A percentile compares a stretch with the other conserved stretches of the same genome.
These are phyloP conservation scores for maize (Zea mays) DNA, from an alignment of 176 grass and related monocot species.

Conservation along the genomic window DNA sequence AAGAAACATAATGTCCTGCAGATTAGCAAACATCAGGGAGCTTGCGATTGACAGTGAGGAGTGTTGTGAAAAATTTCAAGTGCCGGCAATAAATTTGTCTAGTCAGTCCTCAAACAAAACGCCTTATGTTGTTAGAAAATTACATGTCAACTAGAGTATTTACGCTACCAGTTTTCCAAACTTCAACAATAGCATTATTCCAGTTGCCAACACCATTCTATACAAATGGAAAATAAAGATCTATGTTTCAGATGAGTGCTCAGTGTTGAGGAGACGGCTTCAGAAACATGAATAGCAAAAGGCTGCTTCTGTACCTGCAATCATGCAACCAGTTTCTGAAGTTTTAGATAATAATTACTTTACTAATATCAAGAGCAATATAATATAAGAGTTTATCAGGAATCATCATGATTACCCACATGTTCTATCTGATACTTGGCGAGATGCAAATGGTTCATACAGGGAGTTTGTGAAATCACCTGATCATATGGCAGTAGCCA, in stretches of 20 bases:
- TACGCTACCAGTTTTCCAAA: background rate
- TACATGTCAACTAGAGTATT: background rate
- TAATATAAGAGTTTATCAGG: background rate
- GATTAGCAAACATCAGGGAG: background rate
- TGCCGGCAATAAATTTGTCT: background rate
- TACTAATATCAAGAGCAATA: background rate
- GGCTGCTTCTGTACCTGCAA: background rate
- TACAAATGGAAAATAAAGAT: background rate
- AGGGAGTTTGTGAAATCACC: background rate
- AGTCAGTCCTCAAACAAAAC: background rate
- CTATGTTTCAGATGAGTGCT: background rate
- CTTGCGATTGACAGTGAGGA: background rate
- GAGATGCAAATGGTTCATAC: background rate
- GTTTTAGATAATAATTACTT: background rate
- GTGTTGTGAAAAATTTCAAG: background rate
- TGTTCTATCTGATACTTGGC: no score
- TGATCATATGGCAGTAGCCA: background rate
- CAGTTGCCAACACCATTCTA: background rate
- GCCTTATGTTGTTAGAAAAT: background rate
- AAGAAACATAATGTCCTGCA: background rate
- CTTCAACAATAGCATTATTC: background rate
- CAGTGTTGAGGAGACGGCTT: background rate
- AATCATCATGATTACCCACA: no score
- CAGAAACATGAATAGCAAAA: background rate
- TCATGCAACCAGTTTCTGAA: background rate